These are phyloP conservation scores for Aspergillus amoenus DNA, from an alignment of 2,329 filamentous ascomycete genomes.

Conservation along the genomic window DNA sequence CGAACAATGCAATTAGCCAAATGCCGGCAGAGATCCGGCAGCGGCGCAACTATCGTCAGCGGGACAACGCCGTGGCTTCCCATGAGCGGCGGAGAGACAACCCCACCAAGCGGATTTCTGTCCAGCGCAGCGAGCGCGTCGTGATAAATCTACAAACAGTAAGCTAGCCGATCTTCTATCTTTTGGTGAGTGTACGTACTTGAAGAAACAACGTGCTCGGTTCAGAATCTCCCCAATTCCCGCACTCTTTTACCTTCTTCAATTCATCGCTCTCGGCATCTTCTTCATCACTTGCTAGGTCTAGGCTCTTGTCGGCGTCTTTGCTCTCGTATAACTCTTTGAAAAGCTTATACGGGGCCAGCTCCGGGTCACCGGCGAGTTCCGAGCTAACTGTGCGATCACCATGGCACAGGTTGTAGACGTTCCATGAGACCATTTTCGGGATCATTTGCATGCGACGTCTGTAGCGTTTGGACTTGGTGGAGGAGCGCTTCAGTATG, in stretches of 20 bases:
- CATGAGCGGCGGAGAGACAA: constrained; percentile 60
- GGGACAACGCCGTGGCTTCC: constrained; percentile 65
- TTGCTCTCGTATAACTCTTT: constrained; percentile 54
- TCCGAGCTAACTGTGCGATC: constrained; percentile 58
- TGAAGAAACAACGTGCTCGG: constrained; percentile 69
- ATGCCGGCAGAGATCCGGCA: constrained; percentile 71
- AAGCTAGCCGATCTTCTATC: neutral
- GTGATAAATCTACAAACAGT: constrained; percentile 54
- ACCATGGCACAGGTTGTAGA: constrained; percentile 55
- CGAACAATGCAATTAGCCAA: constrained; percentile 74
- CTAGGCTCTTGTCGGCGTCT: constrained; percentile 20
- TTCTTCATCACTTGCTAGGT: constrained; percentile 23
- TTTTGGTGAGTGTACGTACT: constrained; percentile 34
- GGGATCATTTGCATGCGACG: neutral
- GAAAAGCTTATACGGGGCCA: constrained; percentile 56
- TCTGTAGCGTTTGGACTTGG: neutral
- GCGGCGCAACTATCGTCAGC: constrained; percentile 66
- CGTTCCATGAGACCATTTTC: constrained; percentile 12
- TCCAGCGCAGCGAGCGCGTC: constrained; percentile 55
- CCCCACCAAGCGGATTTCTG: constrained; percentile 42
- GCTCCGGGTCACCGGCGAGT: constrained; percentile 53
- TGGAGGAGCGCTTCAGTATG: neutral
- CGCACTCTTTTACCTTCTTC: constrained; percentile 58
- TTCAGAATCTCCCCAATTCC: constrained; percentile 62
- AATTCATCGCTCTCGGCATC: constrained; percentile 44